Base-by-base conservation (phyloP, 129 eudicot species). In the carrot (Daucus carota) region DNA sequence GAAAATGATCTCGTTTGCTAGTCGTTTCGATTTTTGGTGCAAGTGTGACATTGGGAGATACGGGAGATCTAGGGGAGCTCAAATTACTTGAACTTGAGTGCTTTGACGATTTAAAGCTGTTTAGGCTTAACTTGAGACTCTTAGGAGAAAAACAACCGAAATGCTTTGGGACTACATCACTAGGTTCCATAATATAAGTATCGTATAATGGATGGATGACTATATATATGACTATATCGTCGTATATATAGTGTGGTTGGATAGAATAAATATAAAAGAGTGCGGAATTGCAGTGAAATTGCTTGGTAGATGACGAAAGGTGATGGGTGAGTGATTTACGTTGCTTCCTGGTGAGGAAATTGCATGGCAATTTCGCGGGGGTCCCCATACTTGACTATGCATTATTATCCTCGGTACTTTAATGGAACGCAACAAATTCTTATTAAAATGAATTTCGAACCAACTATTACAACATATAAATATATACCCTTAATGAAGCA, bases 301-400 rank as follows among this genome's bases (percentile, higher is more conserved):
- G 8, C 73, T n/a, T 8, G 73, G 73, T 11, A 11, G 32, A 36
- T 20, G 48, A n/a, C 17, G 43, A 74, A 7, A 0, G 46, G 24
- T 8, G n/a, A 26, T 29, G 1, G 28, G 18, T 12, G 29, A 73
- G 46, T 9, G 36, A 57, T n/a, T 28, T 75, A 84, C 82, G 85
- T 85, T 66, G 80, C 74, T 74, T 80, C 42, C 71, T 43, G 75
- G 62, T 10, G 8, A 76, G 86, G 96, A 90, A 90, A 84, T 75
- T 90, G 87, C 96, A 87, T 85, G 89, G 92, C 73, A 87, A 80
- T 41, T 90, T 90, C 96, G 43, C 79, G 65, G 65, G 80, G 69
- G 79, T 54, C 92, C 82, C 73, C 40, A 13, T n/a, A 60, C 26
- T 63, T 63, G 85, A 81, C 74, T 20, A 24, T 22, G 31, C 50